Evolutionary conservation across 2,329 filamentous ascomycete species (phyloP).

Genomic region (Epicoccum nigrum): DNA sequence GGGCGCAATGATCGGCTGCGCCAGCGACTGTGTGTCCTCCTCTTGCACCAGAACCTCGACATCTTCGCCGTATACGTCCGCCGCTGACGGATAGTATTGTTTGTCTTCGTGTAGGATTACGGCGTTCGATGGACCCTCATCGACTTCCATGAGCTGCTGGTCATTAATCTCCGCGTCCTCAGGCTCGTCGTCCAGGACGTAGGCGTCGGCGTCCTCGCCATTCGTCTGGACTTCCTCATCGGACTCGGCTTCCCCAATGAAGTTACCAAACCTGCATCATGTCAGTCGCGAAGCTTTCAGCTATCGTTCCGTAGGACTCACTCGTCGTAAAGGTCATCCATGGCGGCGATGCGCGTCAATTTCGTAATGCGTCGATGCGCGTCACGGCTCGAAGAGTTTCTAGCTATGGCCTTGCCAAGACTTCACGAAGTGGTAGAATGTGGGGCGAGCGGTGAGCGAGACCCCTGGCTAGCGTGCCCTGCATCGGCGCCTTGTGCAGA

Average conservation of each 20-base stretch:
- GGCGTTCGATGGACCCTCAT: slow-evolving; percentile 91
- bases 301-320: slow-evolving; percentile 48
- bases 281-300: slow-evolving; percentile 22
- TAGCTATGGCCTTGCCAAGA: slow-evolving; percentile 21
- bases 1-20: slow-evolving; percentile 91
- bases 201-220: slow-evolving; percentile 77
- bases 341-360: slow-evolving; percentile 49
- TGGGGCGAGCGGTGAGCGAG: slow-evolving; percentile 30
- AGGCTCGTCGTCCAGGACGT: slow-evolving; percentile 72
- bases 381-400: slow-evolving; percentile 36
- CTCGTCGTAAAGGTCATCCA: slow-evolving; percentile 99
- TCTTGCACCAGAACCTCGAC: slow-evolving; percentile 97
- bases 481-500: slow-evolving; percentile 19
- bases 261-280: slow-evolving; percentile 84
- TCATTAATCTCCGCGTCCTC: slow-evolving; percentile 59
- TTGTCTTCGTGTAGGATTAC: slow-evolving; percentile 99
- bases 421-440: too few relatives aligned
- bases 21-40: slow-evolving; percentile 91
- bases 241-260: slow-evolving; percentile 92
- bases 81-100: slow-evolving; percentile 98
- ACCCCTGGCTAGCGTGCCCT: slow-evolving; percentile 5
- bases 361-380: slow-evolving; percentile 25
- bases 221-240: slow-evolving; percentile 84
- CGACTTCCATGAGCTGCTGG: slow-evolving; percentile 92
- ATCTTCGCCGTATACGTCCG: slow-evolving; percentile 91